Evolutionary conservation across 352 stramenopile species (phyloP).

Genomic region (Elongisporangium senticosum): DNA sequence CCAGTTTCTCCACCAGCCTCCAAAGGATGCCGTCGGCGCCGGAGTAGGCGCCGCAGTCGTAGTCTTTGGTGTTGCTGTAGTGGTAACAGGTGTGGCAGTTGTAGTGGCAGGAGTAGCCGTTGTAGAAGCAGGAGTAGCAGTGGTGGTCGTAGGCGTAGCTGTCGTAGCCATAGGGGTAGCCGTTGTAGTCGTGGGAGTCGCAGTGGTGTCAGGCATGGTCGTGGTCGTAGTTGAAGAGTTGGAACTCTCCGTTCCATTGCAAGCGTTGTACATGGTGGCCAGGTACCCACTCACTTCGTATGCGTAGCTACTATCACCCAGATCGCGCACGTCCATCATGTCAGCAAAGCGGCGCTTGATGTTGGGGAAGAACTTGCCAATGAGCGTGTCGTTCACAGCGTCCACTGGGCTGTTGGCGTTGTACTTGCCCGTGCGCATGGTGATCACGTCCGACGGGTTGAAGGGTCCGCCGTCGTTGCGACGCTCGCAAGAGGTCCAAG

Average conservation of each 20-base stretch:
- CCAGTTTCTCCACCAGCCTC: background rate
- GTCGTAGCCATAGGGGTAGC: background rate
- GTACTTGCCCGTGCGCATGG: conserved; percentile 33
- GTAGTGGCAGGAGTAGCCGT: conserved; percentile 7
- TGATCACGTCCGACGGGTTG: conserved; percentile 31
- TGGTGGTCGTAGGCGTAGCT: conserved; percentile 6
- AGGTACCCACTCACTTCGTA: conserved; percentile 46
- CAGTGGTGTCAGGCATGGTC: background rate
- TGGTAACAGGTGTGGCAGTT: background rate
- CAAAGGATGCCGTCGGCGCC: background rate
- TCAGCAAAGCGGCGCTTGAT: conserved; percentile 34
- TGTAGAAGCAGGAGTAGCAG: conserved; percentile 9
- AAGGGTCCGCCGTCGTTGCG: conserved; percentile 25
- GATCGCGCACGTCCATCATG: conserved; percentile 38
- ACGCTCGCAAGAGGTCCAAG: conserved; percentile 39
- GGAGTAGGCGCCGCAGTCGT: conserved; percentile 2
- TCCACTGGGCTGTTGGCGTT: conserved; percentile 28
- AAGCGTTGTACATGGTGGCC: conserved; percentile 34
- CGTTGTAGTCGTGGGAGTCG: background rate
- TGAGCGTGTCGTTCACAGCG: conserved; percentile 23
- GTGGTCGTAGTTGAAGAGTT: conserved; percentile 1
- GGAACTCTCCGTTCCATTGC: conserved; percentile 13
- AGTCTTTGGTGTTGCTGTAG: conserved; percentile 2
- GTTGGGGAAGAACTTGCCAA: conserved; percentile 32
- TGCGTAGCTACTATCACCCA: conserved; percentile 49